These are phyloP conservation scores for Pseudopithomyces chartarum DNA, from an alignment of 2,329 filamentous ascomycete genomes.

Conservation along the genomic window DNA sequence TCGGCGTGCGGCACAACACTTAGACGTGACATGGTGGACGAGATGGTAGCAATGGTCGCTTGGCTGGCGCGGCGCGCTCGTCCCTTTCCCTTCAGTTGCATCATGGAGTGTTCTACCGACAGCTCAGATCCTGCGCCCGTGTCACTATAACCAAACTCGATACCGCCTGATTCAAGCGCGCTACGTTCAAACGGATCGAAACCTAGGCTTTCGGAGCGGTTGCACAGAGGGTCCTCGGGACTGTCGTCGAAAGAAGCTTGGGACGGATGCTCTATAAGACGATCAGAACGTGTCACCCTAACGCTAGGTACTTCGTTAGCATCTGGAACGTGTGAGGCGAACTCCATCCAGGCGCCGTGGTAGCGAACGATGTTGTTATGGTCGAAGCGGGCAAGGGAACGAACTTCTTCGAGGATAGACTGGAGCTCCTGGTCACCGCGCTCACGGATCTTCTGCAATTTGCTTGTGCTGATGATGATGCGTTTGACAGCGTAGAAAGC, in stretches of 20 bases:
- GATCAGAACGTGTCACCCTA: conserved; percentile 21
- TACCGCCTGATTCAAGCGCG: conserved; percentile 21
- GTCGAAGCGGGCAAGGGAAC: conserved; percentile 65
- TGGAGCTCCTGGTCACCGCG: conserved; percentile 60
- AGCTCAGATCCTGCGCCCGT: conserved; percentile 18
- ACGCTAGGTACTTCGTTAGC: conserved; percentile 5
- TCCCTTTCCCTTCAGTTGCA: conserved; percentile 33
- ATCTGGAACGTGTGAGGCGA: conserved; percentile 24
- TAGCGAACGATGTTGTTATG: conserved; percentile 72
- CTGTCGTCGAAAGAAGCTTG: conserved; percentile 16
- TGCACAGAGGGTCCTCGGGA: conserved; percentile 16
- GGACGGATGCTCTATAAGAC: conserved; percentile 29
- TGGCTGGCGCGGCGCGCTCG: conserved; percentile 36
- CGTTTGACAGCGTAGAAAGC: conserved; percentile 70
- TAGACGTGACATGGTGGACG: conserved; percentile 49
- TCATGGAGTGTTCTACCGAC: conserved; percentile 13
- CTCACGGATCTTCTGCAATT: conserved; percentile 58
- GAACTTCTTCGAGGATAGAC: conserved; percentile 63
- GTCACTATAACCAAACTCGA: conserved; percentile 39
- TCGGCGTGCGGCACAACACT: conserved; percentile 43
- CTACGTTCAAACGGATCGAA: conserved; percentile 21
- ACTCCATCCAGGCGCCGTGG: conserved; percentile 68
- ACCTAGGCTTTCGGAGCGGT: conserved; percentile 19
- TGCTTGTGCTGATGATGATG: conserved; percentile 60
- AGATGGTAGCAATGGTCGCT: conserved; percentile 46